Conservation (phyloP, 2,329 filamentous ascomycete species). For the Fusarium sulawesiense region DNA sequence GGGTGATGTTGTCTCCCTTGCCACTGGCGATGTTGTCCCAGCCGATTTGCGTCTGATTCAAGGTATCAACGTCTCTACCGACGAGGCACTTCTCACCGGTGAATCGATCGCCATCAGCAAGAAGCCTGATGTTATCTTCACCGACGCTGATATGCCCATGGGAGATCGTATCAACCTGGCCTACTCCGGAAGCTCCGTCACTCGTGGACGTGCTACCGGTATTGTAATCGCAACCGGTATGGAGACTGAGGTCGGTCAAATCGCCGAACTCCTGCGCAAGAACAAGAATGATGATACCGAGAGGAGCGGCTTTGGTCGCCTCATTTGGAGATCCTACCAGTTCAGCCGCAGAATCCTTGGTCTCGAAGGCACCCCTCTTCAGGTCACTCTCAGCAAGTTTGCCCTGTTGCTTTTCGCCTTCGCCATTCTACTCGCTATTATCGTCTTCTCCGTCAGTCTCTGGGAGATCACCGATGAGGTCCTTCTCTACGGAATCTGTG, state of each 20-base stretch:
- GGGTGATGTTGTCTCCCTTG: constrained; percentile 72
- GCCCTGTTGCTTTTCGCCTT: constrained; percentile 83
- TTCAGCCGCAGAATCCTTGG: constrained; percentile 68
- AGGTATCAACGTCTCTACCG: constrained; percentile 79
- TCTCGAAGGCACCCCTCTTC: constrained; percentile 81
- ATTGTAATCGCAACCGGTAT: constrained; percentile 78
- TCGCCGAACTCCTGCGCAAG: constrained; percentile 75
- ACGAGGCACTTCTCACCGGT: constrained; percentile 79
- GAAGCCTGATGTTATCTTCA: constrained; percentile 66
- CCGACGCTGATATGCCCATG: constrained; percentile 66
- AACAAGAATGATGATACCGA: constrained; percentile 59
- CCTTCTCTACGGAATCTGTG: constrained; percentile 70
- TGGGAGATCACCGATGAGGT: constrained; percentile 67
- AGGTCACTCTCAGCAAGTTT: constrained; percentile 86
- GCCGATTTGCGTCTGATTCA: constrained; percentile 74
- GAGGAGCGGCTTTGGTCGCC: constrained; percentile 57
- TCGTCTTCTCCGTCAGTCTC: constrained; percentile 70
- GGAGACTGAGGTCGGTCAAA: constrained; percentile 80
- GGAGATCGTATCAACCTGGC: constrained; percentile 78
- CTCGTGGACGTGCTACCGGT: constrained; percentile 74
- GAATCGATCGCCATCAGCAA: constrained; percentile 78
- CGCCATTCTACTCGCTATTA: constrained; percentile 69
- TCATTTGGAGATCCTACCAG: constrained; percentile 57
- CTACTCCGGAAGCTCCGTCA: constrained; percentile 78
- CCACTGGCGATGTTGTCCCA: constrained; percentile 75